Base-by-base conservation (phyloP, 164 flowering plant species). In the Aristolochia contorta region DNA sequence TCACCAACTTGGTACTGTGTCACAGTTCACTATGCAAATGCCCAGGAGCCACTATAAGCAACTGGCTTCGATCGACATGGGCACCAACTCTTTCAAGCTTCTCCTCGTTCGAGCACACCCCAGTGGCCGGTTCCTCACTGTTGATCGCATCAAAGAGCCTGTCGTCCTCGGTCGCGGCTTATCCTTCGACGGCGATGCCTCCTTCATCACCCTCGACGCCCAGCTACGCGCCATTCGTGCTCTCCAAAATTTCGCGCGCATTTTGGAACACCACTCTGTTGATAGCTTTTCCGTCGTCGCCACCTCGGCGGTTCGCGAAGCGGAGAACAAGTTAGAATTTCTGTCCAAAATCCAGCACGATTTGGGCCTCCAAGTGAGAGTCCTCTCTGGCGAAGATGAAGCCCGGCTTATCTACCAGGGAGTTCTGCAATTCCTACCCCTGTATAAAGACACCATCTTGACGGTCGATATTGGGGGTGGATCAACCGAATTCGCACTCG, bases 71-170 rank as follows among this genome's bases (percentile, higher is more conserved):
- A 65, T 86, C 20, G 92, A 88, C 73, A 80, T 88, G 83, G 90
- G 92, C n/a, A 78, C 88, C 53, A 88, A 81, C 72, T 80, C 96
- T 27, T 88, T 85, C 80, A 88, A 88, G 70, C 69, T 88, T 60
- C 57, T 74, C 25, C 60, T 84, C 33, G 65, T 80, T 58, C 79
- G 77, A 23, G 73, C 80, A 24, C 70, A 78, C 49, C 83, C 83
- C 21, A 64, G 71, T 55, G 83, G 85, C 27, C 76, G 72, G 41
- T 84, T 82, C 75, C 66, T 84, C 68, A 21, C 81, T 30, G 50
- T 82, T 57, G 58, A 75, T 60, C 81, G 67, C 65, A 67, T 66
- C 71, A 84, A 82, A 33, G 74, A 81, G 18, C 74, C 80, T 22
- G 84, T 83, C 52, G 69, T 75, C 37, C 82, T 83, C 46, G 80